These are phyloP conservation scores for Leucosporidium yakuticum DNA, from an alignment of 768 basidiomycete genomes.

Conservation along the genomic window DNA sequence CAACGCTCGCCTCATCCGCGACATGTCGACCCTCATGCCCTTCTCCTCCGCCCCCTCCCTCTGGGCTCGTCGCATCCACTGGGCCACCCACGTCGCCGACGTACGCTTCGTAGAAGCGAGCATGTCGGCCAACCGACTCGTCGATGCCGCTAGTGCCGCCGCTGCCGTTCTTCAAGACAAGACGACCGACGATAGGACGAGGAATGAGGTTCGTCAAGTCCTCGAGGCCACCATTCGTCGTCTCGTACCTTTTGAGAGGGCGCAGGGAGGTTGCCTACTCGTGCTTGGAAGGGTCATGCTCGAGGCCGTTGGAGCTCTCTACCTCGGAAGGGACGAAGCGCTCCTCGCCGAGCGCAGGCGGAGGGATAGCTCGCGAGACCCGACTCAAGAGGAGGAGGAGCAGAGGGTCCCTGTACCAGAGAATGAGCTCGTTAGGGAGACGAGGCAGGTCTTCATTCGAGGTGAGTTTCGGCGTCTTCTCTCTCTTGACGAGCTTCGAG, in stretches of 20 bases:
- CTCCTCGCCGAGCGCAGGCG: conserved; percentile 16
- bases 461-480: conserved; percentile 6
- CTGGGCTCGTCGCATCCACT: conserved; percentile 27
- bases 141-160: conserved; percentile 16
- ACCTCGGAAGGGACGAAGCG: conserved; percentile 17
- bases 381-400: conserved; percentile 5
- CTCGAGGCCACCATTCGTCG: conserved; percentile 20
- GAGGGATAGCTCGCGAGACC: neutral
- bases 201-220: conserved; percentile 20
- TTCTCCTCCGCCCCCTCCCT: conserved; percentile 10
- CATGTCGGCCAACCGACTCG: conserved; percentile 24
- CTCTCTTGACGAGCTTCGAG: neutral
- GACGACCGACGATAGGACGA: neutral
- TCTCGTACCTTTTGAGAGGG: conserved; percentile 26
- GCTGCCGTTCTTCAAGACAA: conserved; percentile 15
- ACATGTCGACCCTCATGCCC: conserved; percentile 26
- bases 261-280: conserved; percentile 28
- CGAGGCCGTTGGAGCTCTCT: conserved; percentile 23
- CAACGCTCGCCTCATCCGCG: conserved; percentile 22
- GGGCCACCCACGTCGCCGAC: conserved; percentile 34
- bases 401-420: conserved; percentile 15
- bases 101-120: conserved; percentile 30
- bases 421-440: conserved; percentile 33
- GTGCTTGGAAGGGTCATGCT: conserved; percentile 28
- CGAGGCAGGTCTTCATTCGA: conserved; percentile 34